Conservation (phyloP, 805 yeast species). For the Yarrowia phangngaensis region DNA sequence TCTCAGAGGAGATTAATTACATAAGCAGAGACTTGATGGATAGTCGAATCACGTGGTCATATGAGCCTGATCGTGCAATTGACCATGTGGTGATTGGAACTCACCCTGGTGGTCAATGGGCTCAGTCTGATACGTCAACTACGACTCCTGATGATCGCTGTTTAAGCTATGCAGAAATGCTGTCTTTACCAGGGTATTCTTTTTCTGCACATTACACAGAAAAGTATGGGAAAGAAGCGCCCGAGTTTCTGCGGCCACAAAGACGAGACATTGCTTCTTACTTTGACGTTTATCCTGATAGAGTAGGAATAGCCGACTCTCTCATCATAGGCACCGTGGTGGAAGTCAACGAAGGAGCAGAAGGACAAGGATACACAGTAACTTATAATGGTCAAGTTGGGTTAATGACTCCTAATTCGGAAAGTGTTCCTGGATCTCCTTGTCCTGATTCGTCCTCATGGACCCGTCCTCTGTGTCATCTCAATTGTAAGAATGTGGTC, state of each 20-base stretch:
- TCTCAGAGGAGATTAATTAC: conserved; percentile 34
- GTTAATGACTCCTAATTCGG: conserved; percentile 5
- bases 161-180: conserved; percentile 39
- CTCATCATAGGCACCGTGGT: conserved; percentile 29
- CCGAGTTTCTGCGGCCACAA: conserved; percentile 35
- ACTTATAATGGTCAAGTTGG: conserved; percentile 11
- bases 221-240: conserved; percentile 19
- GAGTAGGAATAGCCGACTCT: conserved; percentile 32
- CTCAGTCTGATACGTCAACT: conserved; percentile 28
- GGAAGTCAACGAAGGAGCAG: background rate
- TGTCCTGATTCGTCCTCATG: background rate
- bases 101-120: conserved; percentile 40
- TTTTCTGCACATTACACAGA: conserved; percentile 32
- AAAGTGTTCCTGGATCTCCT: conserved; percentile 12
- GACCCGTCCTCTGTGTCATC: background rate
- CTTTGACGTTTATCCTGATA: conserved; percentile 33
- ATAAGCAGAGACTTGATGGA: conserved; percentile 29
- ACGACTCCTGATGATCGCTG: conserved; percentile 30
- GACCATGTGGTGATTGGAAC: conserved; percentile 35
- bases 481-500: conserved; percentile 28
- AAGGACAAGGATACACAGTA: conserved; percentile 9
- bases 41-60: conserved; percentile 35
- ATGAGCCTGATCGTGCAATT: conserved; percentile 25
- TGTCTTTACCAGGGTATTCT: conserved; percentile 38
- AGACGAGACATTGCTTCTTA: conserved; percentile 36